Base-by-base conservation (phyloP, 116 monocot species). In the Phalaenopsis hybrid region DNA sequence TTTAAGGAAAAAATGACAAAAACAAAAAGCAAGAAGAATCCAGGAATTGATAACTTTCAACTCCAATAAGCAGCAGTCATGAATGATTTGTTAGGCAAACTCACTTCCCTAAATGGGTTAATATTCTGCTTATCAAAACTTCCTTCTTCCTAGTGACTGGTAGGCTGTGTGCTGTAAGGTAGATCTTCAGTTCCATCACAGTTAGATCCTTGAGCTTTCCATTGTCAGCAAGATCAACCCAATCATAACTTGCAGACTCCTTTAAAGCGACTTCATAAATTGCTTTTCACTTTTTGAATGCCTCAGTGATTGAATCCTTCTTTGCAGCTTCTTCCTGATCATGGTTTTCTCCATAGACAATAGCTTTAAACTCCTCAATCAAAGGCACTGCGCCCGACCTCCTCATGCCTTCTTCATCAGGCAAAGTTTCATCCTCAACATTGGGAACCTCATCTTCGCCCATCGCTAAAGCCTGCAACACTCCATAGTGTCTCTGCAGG, bases 381-480 rank as follows among this genome's bases (percentile, higher is more conserved):
- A 90, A 91, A 78, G 69, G 84, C 20, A 88, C 85, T n/a, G 90
- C 78, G 84, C 82, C 88, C 78, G 92, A 90, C 97, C 93, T 98
- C 21, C 89, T 67, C 88, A 98, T 82, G 84, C 93, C 98, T 88
- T 94, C 93, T 85, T 92, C 93, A 87, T 98, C 98, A 83, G 93
- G 98, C 68, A 93, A 87, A 4, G 98, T 98, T 85, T 98, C 98
- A 80, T 98, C 98, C 76, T 91, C 89, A 50, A 98, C 86, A 23
- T 92, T 89, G 16, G 98, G 98, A 87, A 98, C 89, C 77, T 94
- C 95, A 86, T 98, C 95, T 85, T 93, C 95, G 68, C 88, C 90
- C 87, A 94, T 82, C 28, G 98, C 98, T 68, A 98, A 83, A 25
- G 92, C 94, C 84, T 98, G 89, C 82, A 98, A 79, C 84, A 92